These are phyloP conservation scores for Rhodotorula glutinis DNA, from an alignment of 1,284 basidiomycete genomes.

Conservation along the genomic window DNA sequence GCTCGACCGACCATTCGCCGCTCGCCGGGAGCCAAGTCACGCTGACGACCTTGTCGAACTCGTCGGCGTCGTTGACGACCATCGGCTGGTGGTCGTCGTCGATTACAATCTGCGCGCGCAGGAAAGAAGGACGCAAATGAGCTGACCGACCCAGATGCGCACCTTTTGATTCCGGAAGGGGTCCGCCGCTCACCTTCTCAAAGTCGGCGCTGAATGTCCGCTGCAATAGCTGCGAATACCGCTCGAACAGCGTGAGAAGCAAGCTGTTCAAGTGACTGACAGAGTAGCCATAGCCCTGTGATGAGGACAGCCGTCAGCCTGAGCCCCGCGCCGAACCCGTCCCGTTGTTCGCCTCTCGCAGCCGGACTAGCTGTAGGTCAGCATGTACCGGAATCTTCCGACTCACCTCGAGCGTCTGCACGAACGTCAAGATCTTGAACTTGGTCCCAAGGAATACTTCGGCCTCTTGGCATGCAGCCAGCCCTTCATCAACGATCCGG, in stretches of 20 bases:
- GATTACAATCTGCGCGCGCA: conserved; percentile 63
- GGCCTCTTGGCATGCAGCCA: conserved; percentile 74
- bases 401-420: conserved; percentile 84
- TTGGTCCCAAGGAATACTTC: conserved; percentile 82
- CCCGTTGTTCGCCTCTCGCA: too few species aligned
- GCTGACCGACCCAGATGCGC: too few species aligned
- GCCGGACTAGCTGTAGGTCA: too few species aligned
- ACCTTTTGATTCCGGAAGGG: neutral
- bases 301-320: neutral
- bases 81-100: conserved; percentile 91
- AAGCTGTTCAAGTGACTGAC: conserved; percentile 78
- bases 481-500: conserved; percentile 67
- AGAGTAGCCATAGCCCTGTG: conserved; percentile 77
- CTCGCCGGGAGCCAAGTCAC: conserved; percentile 78
- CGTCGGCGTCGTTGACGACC: conserved; percentile 68
- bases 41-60: conserved; percentile 72
- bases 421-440: conserved; percentile 77
- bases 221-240: conserved; percentile 79
- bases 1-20: conserved; percentile 47
- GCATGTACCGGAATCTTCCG: neutral
- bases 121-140: too few species aligned
- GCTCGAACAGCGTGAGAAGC: conserved; percentile 82
- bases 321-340: neutral
- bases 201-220: conserved; percentile 78
- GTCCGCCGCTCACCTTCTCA: conserved; percentile 70